phyloP scores from a whole-genome alignment of 2,329 filamentous ascomycete genomes.

The Drechmeria coniospora region DNA sequence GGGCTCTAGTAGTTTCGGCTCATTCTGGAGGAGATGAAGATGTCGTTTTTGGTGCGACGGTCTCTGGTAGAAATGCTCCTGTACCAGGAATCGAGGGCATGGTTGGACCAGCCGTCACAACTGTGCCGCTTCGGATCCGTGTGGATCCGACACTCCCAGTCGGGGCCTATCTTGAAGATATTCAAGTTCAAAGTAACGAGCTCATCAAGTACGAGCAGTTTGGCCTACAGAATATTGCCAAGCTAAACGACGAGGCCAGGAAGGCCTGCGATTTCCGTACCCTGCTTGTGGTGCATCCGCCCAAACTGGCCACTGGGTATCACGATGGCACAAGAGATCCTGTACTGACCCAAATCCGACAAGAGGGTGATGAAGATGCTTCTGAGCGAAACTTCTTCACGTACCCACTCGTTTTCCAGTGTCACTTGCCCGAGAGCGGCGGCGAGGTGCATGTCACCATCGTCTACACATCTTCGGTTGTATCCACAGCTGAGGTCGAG shows the following conservation, averaged over 20 bases:
- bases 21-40: conserved; percentile 4
- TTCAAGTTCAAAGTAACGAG: conserved; percentile 1
- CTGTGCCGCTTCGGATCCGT: neutral
- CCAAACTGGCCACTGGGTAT: neutral
- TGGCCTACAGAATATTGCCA: conserved; percentile 1
- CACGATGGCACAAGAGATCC: neutral
- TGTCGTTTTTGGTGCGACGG: neutral
- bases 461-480: neutral
- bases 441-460: neutral
- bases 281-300: conserved; percentile 1
- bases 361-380: neutral
- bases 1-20: conserved; percentile 6
- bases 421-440: neutral
- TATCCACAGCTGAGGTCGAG: neutral
- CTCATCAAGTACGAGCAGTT: conserved; percentile 1
- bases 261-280: conserved; percentile 1
- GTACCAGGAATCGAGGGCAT: conserved; percentile 1
- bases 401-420: conserved; percentile 1
- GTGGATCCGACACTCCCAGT: neutral
- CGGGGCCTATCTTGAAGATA: neutral
- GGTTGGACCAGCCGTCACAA: neutral
- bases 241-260: neutral
- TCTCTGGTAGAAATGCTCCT: neutral
- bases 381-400: neutral
- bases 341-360: neutral